Percentiles rank a stretch among this genome's conserved stretches.
phyloP scores from a whole-genome alignment of 2,329 filamentous ascomycete species.

The Dendryphion nanum region DNA sequence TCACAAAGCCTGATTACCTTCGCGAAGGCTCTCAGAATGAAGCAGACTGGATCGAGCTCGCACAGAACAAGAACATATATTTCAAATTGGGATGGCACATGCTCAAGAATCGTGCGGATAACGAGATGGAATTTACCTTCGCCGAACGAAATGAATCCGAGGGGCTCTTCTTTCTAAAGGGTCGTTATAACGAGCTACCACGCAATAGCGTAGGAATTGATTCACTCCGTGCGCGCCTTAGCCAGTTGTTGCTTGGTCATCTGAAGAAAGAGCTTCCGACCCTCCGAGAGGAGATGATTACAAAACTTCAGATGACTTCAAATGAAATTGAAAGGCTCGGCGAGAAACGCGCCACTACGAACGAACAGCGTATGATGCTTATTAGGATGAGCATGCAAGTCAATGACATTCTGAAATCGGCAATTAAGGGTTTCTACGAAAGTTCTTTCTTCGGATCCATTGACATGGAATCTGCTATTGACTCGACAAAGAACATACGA shows the following conservation, averaged over 20 bases:
- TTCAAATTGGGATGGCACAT: conserved; percentile 55
- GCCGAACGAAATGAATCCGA: conserved; percentile 7
- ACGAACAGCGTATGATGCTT: neutral
- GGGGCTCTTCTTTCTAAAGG: neutral
- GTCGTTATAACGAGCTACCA: neutral
- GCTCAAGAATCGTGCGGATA: conserved; percentile 49
- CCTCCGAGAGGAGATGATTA: neutral
- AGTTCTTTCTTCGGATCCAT: neutral
- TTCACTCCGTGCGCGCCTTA: neutral
- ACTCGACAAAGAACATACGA: neutral
- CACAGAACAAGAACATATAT: conserved; percentile 39
- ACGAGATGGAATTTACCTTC: conserved; percentile 28
- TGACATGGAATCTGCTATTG: neutral
- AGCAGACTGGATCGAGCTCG: conserved; percentile 39
- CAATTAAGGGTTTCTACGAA: neutral
- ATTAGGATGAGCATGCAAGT: neutral
- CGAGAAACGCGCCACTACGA: neutral
- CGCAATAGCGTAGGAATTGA: neutral
- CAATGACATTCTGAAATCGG: neutral
- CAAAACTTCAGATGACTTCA: neutral
- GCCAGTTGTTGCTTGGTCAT: neutral
- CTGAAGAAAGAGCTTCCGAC: neutral
- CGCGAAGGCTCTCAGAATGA: conserved; percentile 41
- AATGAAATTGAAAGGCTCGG: neutral
- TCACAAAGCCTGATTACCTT: conserved; percentile 14